These are phyloP conservation scores for Elsinoe necatrix DNA, from an alignment of 2,329 filamentous ascomycete species.

Conservation along the genomic window DNA sequence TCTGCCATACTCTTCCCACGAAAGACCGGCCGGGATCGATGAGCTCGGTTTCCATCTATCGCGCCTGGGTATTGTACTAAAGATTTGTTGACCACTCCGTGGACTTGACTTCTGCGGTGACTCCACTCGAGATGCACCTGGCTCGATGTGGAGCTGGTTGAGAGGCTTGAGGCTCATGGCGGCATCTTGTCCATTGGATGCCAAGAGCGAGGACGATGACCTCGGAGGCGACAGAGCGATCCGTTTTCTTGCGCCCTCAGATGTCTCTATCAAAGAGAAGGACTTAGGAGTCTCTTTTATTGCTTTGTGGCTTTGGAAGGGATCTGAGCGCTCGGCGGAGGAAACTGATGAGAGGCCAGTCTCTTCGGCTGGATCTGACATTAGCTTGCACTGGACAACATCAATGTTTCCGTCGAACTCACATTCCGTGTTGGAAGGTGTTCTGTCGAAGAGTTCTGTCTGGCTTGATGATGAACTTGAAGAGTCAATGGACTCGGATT, in stretches of 20 bases:
- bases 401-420: background rate
- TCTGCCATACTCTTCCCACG: slow-evolving; percentile 70
- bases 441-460: slow-evolving; percentile 8
- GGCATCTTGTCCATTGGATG: background rate
- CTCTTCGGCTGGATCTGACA: slow-evolving; percentile 16
- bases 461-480: slow-evolving; percentile 8
- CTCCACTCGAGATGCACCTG: background rate
- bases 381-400: background rate
- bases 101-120: slow-evolving; percentile 12
- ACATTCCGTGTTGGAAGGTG: slow-evolving; percentile 13
- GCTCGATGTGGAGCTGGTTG: background rate
- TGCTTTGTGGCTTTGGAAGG: slow-evolving; percentile 15
- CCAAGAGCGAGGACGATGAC: background rate
- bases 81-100: slow-evolving; percentile 3
- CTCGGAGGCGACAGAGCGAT: slow-evolving; percentile 15
- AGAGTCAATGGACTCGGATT: background rate
- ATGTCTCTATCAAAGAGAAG: slow-evolving; percentile 10
- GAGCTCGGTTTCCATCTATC: slow-evolving; percentile 38
- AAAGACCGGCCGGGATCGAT: slow-evolving; percentile 70
- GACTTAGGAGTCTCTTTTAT: slow-evolving; percentile 15
- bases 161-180: background rate
- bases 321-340: slow-evolving; percentile 16
- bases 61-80: slow-evolving; percentile 12
- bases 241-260: slow-evolving; percentile 15
- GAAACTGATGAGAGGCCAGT: slow-evolving; percentile 19